Evolutionary conservation across 371 early-diverging fungal genomes (phyloP).

Genomic region (Haplosporangium sp.): DNA sequence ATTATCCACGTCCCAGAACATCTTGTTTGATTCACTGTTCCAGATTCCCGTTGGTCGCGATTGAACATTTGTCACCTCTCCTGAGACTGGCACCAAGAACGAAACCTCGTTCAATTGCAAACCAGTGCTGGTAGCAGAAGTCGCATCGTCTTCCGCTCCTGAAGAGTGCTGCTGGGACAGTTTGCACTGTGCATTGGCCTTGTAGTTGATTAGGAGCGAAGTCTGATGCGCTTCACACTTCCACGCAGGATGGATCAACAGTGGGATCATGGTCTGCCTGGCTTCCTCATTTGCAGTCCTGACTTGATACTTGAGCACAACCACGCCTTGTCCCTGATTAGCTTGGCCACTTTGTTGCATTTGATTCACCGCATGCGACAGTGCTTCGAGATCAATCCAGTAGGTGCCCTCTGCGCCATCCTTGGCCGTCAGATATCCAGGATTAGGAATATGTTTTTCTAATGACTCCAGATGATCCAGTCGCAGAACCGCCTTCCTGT

Average conservation of each 20-base stretch:
- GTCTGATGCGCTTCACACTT: slow-evolving; percentile 66
- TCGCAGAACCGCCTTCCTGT: slow-evolving; percentile 56
- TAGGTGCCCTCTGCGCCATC: slow-evolving; percentile 35
- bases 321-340: slow-evolving; percentile 24
- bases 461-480: slow-evolving; percentile 50
- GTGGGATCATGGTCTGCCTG: slow-evolving; percentile 48
- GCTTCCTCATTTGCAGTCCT: slow-evolving; percentile 36
- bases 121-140: not conserved
- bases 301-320: slow-evolving; percentile 62
- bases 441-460: slow-evolving; percentile 55
- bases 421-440: slow-evolving; percentile 52
- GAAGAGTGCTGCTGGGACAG: slow-evolving; percentile 4
- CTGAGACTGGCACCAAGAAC: slow-evolving; percentile 62
- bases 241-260: slow-evolving; percentile 66
- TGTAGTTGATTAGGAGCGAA: slow-evolving; percentile 64
- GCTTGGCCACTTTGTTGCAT: not conserved
- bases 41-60: slow-evolving; percentile 67
- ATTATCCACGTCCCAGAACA: slow-evolving; percentile 64
- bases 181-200: slow-evolving; percentile 45
- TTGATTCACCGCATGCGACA: slow-evolving; percentile 42
- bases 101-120: slow-evolving; percentile 54
- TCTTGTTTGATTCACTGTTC: slow-evolving; percentile 62
- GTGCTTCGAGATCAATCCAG: slow-evolving; percentile 56
- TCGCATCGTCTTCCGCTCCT: not conserved
- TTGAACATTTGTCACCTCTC: slow-evolving; percentile 61